phyloP scores from a whole-genome alignment of 2,329 filamentous ascomycete species.

The Aspergillus sp. region DNA sequence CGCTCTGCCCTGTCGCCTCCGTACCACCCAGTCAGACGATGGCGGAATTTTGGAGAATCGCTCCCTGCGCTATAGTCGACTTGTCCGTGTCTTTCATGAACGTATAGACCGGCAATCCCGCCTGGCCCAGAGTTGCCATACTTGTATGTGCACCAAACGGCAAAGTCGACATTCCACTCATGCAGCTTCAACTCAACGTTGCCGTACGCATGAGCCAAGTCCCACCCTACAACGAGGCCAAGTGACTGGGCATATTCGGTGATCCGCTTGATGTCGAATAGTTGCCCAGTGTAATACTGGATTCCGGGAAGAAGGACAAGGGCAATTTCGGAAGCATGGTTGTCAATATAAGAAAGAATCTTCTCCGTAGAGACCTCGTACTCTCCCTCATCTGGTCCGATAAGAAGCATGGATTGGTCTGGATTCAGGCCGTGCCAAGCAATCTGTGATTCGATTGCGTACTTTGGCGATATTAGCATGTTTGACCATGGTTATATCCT shows the following conservation, averaged over 20 bases:
- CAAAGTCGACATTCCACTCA: conserved; percentile 85
- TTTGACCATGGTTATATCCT: neutral
- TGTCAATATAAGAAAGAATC: conserved; percentile 65
- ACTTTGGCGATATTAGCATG: conserved; percentile 42
- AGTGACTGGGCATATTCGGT: conserved; percentile 65
- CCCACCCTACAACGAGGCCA: conserved; percentile 72
- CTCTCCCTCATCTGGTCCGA: conserved; percentile 53
- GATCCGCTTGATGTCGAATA: conserved; percentile 72
- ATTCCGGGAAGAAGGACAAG: conserved; percentile 76
- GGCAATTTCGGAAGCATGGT: conserved; percentile 64
- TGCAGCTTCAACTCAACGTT: conserved; percentile 73
- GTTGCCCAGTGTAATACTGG: conserved; percentile 85
- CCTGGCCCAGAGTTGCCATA: conserved; percentile 83
- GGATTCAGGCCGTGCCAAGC: conserved; percentile 62
- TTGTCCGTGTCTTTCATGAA: conserved; percentile 64
- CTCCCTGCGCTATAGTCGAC: conserved; percentile 34
- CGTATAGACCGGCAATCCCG: conserved; percentile 68
- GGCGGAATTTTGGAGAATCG: conserved; percentile 49
- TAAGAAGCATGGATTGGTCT: conserved; percentile 62
- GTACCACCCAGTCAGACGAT: conserved; percentile 75
- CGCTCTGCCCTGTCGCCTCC: conserved; percentile 66
- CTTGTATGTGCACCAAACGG: conserved; percentile 90
- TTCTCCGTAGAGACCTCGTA: conserved; percentile 61
- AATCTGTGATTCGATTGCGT: conserved; percentile 75
- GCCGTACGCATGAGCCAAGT: conserved; percentile 75